Evolutionary conservation across 23 red algal genomes (phyloP).

Genomic region (Gracilaria caudata): DNA sequence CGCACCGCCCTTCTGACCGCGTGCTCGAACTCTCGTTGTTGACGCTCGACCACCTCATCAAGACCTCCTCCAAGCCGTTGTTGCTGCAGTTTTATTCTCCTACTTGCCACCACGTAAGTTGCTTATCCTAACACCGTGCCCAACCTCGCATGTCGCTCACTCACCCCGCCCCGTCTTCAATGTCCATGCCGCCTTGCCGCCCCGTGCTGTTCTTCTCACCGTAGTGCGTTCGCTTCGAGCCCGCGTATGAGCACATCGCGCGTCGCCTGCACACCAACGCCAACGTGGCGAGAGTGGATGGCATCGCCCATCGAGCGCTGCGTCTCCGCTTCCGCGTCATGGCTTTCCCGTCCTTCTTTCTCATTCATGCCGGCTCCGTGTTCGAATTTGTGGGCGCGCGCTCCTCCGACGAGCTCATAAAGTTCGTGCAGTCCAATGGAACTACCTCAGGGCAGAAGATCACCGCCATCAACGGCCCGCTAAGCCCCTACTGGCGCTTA

Average conservation of each 20-base stretch:
- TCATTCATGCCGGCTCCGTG: conserved; percentile 37
- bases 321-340: conserved; percentile 36
- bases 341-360: conserved; percentile 46
- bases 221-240: conserved; percentile 25
- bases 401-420: conserved; percentile 20
- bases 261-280: background rate
- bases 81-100: conserved; percentile 57
- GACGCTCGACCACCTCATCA: conserved; percentile 22
- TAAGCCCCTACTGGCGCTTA: conserved; percentile 29
- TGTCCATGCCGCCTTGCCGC: background rate
- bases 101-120: conserved; percentile 38
- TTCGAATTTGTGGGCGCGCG: conserved; percentile 22
- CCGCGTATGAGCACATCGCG: conserved; percentile 16
- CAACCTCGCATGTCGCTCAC: background rate
- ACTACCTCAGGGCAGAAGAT: background rate
- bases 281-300: conserved; percentile 34
- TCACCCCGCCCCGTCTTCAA: background rate
- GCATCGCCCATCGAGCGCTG: background rate
- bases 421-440: conserved; percentile 38
- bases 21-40: conserved; percentile 36
- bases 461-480: conserved; percentile 22
- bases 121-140: background rate
- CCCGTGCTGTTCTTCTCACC: background rate
- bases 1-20: background rate
- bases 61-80: conserved; percentile 31